Percentiles rank a stretch among this genome's conserved stretches.
These are phyloP conservation scores for Senna tora DNA, from an alignment of 306 rosid species.

Conservation along the genomic window DNA sequence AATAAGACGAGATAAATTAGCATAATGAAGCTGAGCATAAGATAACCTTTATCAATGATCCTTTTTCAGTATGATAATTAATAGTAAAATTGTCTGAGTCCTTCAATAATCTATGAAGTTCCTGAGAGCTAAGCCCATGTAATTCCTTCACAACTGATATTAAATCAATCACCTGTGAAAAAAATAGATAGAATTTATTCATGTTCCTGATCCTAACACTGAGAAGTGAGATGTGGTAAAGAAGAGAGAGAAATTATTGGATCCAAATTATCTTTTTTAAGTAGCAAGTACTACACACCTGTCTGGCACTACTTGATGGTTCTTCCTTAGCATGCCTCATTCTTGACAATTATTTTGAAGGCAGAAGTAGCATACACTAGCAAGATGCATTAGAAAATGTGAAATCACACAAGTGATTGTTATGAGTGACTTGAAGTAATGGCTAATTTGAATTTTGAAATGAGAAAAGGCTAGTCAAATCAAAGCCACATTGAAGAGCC, in stretches of 20 bases:
- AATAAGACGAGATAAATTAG: constrained; percentile 23
- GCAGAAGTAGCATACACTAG: constrained; percentile 17
- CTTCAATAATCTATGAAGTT: constrained; percentile 69
- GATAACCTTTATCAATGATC: constrained; percentile 61
- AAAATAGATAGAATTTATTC: constrained; percentile 40
- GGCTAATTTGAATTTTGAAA: constrained; percentile 11
- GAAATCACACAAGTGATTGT: constrained; percentile 18
- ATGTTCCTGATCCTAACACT: constrained; percentile 22
- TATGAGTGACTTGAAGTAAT: neutral
- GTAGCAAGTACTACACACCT: constrained; percentile 58
- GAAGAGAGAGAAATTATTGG: neutral
- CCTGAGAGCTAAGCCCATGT: constrained; percentile 65
- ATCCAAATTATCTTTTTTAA: constrained; percentile 15
- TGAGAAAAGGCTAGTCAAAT: constrained; percentile 14
- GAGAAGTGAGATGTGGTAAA: neutral
- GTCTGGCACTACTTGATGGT: constrained; percentile 52
- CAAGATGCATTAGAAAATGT: constrained; percentile 32
- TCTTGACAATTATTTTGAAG: constrained; percentile 45
- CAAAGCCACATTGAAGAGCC: constrained; percentile 1
- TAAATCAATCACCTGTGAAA: constrained; percentile 66
- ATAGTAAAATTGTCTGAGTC: constrained; percentile 75
- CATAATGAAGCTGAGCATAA: constrained; percentile 30
- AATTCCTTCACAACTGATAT: constrained; percentile 71
- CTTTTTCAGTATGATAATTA: constrained; percentile 53
- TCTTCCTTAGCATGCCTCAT: constrained; percentile 75